Conservation (phyloP, 768 basidiomycete species). For the Thelephora ganbajun region DNA sequence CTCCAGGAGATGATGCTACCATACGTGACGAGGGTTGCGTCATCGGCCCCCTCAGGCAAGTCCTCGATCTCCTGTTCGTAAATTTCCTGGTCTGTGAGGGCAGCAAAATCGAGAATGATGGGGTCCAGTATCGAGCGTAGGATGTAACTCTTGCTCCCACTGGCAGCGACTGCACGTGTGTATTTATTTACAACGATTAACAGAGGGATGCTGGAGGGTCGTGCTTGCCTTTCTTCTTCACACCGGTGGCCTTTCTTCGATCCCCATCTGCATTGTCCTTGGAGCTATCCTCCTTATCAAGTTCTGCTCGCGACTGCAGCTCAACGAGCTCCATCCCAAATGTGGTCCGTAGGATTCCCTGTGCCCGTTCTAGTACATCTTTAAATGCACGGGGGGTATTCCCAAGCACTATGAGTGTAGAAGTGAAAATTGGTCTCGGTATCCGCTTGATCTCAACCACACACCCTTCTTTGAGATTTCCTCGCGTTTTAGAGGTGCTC, state of each 20-base stretch:
- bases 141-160: slow-evolving; percentile 70
- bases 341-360: slow-evolving; percentile 42
- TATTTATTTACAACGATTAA: not conserved
- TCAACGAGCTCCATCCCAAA: slow-evolving; percentile 84
- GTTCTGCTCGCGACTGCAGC: slow-evolving; percentile 46
- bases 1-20: slow-evolving; percentile 71
- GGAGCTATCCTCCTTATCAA: slow-evolving; percentile 28
- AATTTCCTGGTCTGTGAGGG: slow-evolving; percentile 29
- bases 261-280: slow-evolving; percentile 23
- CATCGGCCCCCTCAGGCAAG: slow-evolving; percentile 35
- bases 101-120: slow-evolving; percentile 45
- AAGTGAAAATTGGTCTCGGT: not conserved
- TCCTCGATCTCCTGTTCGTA: slow-evolving; percentile 35
- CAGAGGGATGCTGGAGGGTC: slow-evolving; percentile 1
- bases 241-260: slow-evolving; percentile 33
- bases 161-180: slow-evolving; percentile 28
- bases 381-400: slow-evolving; percentile 44
- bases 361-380: slow-evolving; percentile 48
- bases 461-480: slow-evolving; percentile 79
- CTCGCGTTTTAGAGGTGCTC: slow-evolving; percentile 56
- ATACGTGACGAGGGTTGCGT: slow-evolving; percentile 31
- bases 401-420: slow-evolving; percentile 30
- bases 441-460: slow-evolving; percentile 1
- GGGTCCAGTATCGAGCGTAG: slow-evolving; percentile 62
- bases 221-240: slow-evolving; percentile 51